Evolutionary conservation across 371 early-diverging fungal species (phyloP), one percentile per base, ranked within the genome.

Genomic region (Rhizopus delemar): DNA sequence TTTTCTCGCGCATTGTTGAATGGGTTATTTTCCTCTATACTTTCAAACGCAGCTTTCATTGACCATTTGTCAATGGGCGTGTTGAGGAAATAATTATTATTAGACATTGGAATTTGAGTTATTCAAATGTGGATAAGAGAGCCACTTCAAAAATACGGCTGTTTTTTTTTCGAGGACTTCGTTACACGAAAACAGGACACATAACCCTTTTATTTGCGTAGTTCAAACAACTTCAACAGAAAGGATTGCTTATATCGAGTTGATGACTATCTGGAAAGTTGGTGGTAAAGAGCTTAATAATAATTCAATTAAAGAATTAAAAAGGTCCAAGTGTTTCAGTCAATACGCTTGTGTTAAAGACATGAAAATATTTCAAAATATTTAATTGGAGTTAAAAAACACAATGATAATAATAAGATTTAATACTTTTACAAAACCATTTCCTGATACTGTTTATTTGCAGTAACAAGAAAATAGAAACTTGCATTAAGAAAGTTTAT

Each of bases 31-130:
- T 45, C 32, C 9, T 54, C 55, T 5, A 54, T 34, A 0, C 45
- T 45, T 45, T 41, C 15, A 54, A 54, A 54, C 3, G 55, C 55
- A 54, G 55, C n/a, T 45, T 45, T 45, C 0, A 54, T 45, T 41
- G 55, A 54, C 55, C 45, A 41, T 1, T 45, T 9, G 7, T 45
- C 45, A 41, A 45, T 45, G 28, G 45, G 55, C 11, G 55, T 54
- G 6, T 54, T 7, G 8, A 54, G 32, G 43, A 54, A 48, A 12
- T 48, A 48, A 28, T 48, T 48, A 12, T 48, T 28, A n/a, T n/a
- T n/a, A n/a, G n/a, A n/a, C n/a, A n/a, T n/a, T n/a, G n/a, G n/a
- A n/a, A n/a, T n/a, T n/a, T n/a, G n/a, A n/a, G n/a, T n/a, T n/a
- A n/a, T n/a, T n/a, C n/a, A n/a, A n/a, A n/a, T n/a, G n/a, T n/a